These are phyloP conservation scores for Cronartium quercuum DNA, from an alignment of 1,284 basidiomycete species.

Conservation along the genomic window DNA sequence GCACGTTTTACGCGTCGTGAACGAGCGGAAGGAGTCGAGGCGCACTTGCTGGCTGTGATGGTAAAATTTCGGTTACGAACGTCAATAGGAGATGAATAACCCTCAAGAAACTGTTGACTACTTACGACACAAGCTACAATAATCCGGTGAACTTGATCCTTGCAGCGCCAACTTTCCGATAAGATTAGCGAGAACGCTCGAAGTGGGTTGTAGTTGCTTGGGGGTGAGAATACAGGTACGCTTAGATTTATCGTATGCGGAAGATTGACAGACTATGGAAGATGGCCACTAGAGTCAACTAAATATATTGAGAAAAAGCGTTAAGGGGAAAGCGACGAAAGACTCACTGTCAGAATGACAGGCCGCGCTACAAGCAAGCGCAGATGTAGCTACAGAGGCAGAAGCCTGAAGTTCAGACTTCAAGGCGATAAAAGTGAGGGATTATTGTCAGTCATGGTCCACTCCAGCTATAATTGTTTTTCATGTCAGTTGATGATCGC, in stretches of 20 bases:
- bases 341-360: constrained; percentile 16
- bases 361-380: constrained; percentile 7
- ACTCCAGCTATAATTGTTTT: background rate
- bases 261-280: constrained; percentile 12
- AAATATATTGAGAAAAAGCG: too few species aligned
- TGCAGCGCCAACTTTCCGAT: constrained; percentile 13
- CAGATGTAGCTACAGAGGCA: constrained; percentile 8
- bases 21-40: background rate
- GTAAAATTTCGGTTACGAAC: background rate
- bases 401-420: constrained; percentile 12
- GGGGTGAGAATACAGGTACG: constrained; percentile 18
- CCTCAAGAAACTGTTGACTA: background rate
- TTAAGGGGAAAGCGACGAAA: background rate
- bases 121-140: constrained; percentile 33
- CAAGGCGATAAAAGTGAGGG: background rate
- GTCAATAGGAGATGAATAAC: background rate
- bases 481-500: background rate
- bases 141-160: constrained; percentile 2
- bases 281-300: too few species aligned
- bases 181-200: constrained; percentile 1
- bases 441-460: background rate
- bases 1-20: background rate
- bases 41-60: constrained; percentile 9
- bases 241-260: constrained; percentile 3
- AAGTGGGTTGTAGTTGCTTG: constrained; percentile 19